Evolutionary conservation across 2,329 filamentous ascomycete species (phyloP), one percentile per base, ranked within the genome.

Genomic region (Aschersonia sp.): DNA sequence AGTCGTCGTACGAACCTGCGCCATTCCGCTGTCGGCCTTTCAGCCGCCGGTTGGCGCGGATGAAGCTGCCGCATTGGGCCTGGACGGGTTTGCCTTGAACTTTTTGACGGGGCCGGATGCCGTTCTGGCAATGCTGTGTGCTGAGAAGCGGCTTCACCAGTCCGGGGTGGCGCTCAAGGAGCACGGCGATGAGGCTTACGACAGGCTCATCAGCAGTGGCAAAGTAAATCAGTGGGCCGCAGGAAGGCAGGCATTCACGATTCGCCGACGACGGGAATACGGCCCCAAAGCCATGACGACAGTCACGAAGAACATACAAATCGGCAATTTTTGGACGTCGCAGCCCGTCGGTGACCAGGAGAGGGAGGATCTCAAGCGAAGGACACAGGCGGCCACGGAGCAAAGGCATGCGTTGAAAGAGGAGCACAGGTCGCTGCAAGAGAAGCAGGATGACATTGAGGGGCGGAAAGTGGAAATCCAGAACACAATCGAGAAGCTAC

Each of bases 41-140:
- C 67, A 59, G 44, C 57, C 76, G 6, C 76, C 77, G 0, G 56
- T 86, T 5, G 65, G 74, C 1, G 55, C 60, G 5, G 69, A 79
- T 7, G 70, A 86, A 46, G 63, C 87, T 48, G 57, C 58, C 46
- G 50, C 56, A 41, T 49, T 79, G 62, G 87, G 87, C 0, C 76
- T 98, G 45, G 83, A 94, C 52, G 81, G 83, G 2, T 95, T 84
- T 67, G 81, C 87, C 1, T 71, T 85, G 30, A 84, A 97, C 58
- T 86, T 76, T 49, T 60, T 98, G 5, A 74, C 81, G 35, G 92
- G 90, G 0, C 94, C 94, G 0, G 79, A 83, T 1, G 76, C 85
- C 2, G 86, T 98, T 1, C 67, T 97, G 35, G 83, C 87, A 6
- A 92, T 94, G 84, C 75, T 98, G 29, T 95, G 88, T 62, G 75